phyloP scores from a whole-genome alignment of 805 yeast species.

The Monosporozyma yasuniensis region DNA sequence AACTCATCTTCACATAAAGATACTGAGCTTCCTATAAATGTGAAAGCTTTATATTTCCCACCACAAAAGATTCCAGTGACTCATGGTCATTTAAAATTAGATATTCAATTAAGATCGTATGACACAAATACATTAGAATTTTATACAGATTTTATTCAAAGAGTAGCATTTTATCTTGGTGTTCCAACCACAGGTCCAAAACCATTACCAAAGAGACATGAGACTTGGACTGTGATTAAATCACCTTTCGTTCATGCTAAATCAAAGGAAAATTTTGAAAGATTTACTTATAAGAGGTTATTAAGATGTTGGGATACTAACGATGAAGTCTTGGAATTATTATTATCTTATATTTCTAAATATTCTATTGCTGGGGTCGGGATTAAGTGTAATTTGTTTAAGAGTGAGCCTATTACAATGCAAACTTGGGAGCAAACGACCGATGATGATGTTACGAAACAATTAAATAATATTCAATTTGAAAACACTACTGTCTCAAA shows the following conservation, averaged over 20 bases:
- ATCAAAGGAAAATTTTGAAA: conserved; percentile 86
- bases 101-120: conserved; percentile 61
- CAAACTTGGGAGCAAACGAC: not conserved
- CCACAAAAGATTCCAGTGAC: conserved; percentile 62
- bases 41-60: conserved; percentile 69
- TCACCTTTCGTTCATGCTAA: conserved; percentile 94
- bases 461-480: not conserved
- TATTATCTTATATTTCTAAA: conserved; percentile 70
- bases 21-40: conserved; percentile 59
- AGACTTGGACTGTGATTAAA: conserved; percentile 88
- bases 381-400: conserved; percentile 61
- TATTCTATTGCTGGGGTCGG: conserved; percentile 77
- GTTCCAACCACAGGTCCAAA: conserved; percentile 74
- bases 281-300: conserved; percentile 70
- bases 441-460: not conserved
- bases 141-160: conserved; percentile 73
- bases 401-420: conserved; percentile 32
- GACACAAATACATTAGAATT: conserved; percentile 63
- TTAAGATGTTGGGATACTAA: conserved; percentile 77
- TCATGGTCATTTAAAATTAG: conserved; percentile 74
- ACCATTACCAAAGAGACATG: conserved; percentile 59
- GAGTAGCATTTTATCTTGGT: conserved; percentile 86
- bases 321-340: conserved; percentile 73
- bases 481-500: not conserved
- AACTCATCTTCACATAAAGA: not conserved